Evolutionary conservation across 2,329 filamentous ascomycete genomes (phyloP), one percentile per base, ranked within the genome.

Genomic region (Diaporthe vaccinii): DNA sequence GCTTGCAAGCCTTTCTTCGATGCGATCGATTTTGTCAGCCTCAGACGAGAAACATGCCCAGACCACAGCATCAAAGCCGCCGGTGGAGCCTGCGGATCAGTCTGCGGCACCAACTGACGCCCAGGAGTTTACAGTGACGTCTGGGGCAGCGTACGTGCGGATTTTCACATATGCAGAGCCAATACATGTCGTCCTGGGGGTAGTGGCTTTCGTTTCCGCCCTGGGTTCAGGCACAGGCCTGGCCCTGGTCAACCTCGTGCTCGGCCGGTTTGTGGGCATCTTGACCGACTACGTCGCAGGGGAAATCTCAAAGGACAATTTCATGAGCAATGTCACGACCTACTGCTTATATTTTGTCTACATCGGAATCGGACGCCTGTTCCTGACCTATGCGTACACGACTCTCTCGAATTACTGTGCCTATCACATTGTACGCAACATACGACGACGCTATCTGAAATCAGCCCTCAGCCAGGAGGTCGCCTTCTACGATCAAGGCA

Each of bases 391-490:
- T 9, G 31, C 22, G 1, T 68, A 68, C 4, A 68, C 44, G 20
- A 68, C 62, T 12, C 44, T 68, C 3, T 51, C 44, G 12, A 68
- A 51, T 12, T 68, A 68, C 31, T 51, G 44, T 5, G 62, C 44
- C 44, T 68, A 68, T 12, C 62, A 51, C n/a, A 77, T 78, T 17
- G 76, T 78, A 10, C 75, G 74, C n/a, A 78, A 77, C 53, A 62
- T 68, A 78, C 46, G 75, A 86, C 12, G 82, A 84, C 39, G 81
- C 83, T 46, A 87, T 74, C 80, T 88, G 12, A 82, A 84, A 51
- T 81, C 82, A 39, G 81, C 86, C 1, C 81, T 90, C 39, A 80
- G 89, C 2, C 88, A 91, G 78, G 89, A 91, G 72, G 85, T 91
- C 3, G 85, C 86, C 76, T 89, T 88, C 78, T 91, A 91, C 76